phyloP scores from a whole-genome alignment of 371 early-diverging fungal species.

The Mycotypha africana region DNA sequence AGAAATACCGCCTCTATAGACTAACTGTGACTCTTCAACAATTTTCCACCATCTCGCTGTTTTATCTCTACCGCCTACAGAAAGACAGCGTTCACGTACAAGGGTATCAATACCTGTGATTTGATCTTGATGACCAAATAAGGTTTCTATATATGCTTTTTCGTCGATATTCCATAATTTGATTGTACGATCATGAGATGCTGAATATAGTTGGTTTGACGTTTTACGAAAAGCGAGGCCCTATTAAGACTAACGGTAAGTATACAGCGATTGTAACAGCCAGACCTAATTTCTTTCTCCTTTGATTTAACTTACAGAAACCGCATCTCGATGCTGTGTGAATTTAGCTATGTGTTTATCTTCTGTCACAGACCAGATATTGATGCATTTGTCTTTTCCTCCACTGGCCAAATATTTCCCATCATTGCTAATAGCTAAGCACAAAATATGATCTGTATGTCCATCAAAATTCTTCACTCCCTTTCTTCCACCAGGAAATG shows the following conservation, averaged over 20 bases:
- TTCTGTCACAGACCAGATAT: slow-evolving; percentile 84
- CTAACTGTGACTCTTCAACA: slow-evolving; percentile 88
- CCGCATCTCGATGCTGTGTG: slow-evolving; percentile 87
- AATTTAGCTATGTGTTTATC: slow-evolving; percentile 69
- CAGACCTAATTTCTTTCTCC: too few species aligned
- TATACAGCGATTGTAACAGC: too few species aligned
- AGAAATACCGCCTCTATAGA: slow-evolving; percentile 81
- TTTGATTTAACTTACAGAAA: slow-evolving; percentile 57
- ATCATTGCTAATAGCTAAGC: slow-evolving; percentile 79
- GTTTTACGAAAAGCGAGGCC: slow-evolving; percentile 86
- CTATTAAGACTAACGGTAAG: slow-evolving; percentile 11
- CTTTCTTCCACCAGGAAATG: slow-evolving; percentile 70
- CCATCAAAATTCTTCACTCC: slow-evolving; percentile 70
- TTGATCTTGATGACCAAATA: slow-evolving; percentile 96
- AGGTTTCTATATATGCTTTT: slow-evolving; percentile 88
- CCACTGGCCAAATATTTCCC: slow-evolving; percentile 78
- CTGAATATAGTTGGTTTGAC: slow-evolving; percentile 84
- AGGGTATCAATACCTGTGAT: slow-evolving; percentile 77
- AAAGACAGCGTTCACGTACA: slow-evolving; percentile 84
- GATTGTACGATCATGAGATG: slow-evolving; percentile 88
- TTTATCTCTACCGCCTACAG: slow-evolving; percentile 89
- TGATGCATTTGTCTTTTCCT: slow-evolving; percentile 85
- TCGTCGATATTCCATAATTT: slow-evolving; percentile 96
- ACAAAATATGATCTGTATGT: slow-evolving; percentile 79
- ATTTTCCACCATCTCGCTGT: slow-evolving; percentile 94